Evolutionary conservation across 73 alveolate genomes (phyloP), one percentile per base, ranked within the genome.

Genomic region (Blepharisma japonicum): DNA sequence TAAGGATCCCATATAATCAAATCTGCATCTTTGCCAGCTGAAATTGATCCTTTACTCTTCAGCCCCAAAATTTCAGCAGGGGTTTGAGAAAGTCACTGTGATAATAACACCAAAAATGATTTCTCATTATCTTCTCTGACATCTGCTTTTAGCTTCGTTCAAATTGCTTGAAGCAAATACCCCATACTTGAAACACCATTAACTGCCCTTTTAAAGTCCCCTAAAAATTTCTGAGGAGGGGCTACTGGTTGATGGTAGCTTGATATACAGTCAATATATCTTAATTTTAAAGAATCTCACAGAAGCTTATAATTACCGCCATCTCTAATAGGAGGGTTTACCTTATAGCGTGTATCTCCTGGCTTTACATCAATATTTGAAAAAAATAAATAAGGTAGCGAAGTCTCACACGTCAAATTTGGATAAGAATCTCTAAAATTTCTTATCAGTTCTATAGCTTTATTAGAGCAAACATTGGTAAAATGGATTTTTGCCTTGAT

Each of bases 271-370:
- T 70, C 80, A 45, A 70, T 70, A 7, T 47, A 11, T 2, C 27
- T 47, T 14, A 18, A 18, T n/a, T 45, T 9, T 7, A 70, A 14
- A 18, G 27, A 9, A 4, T 39, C 32, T 6, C 80, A 70, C 4
- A 70, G 46, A n/a, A n/a, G 27, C 6, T 8, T 70, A 21, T 38
- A 70, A 45, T 70, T 70, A 1, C 42, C 42, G 14, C 14, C 32
- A 45, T 23, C 77, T n/a, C 80, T 23, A n/a, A 70, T 70, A n/a
- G 80, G 80, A 18, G 80, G 80, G 66, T 70, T 70, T 14, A 70
- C 32, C 80, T 70, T 70, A 45, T 45, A 70, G 14, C 66, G 70
- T 9, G 80, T 70, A n/a, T 70, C 68, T 38, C 80, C 80, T 39
- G 68, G 56, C 5, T 70, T 45, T 0, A 70, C 66, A 70, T 70